phyloP scores from a whole-genome alignment of 768 basidiomycete genomes.

The Mycena albidolilacea region DNA sequence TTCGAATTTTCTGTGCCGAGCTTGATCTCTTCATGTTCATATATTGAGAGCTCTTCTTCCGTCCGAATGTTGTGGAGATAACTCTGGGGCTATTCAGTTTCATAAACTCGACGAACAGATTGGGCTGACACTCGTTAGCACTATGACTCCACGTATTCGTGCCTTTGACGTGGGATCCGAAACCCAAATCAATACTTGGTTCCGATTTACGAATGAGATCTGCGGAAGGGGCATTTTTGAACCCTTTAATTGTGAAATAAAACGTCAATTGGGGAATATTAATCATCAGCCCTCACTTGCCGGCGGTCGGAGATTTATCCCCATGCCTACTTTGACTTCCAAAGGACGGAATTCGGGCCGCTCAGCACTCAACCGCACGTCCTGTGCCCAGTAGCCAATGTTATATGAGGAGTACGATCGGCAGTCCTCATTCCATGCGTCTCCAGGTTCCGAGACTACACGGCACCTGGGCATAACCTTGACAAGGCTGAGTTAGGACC shows the following conservation, averaged over 20 bases:
- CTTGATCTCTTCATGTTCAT: constrained; percentile 13
- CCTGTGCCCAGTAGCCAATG: too few species aligned
- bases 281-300: background rate
- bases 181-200: constrained; percentile 17
- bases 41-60: constrained; percentile 4
- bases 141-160: constrained; percentile 2
- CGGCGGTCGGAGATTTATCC: constrained; percentile 21
- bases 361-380: background rate
- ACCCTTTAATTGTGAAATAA: background rate
- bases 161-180: constrained; percentile 9
- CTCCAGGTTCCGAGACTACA: constrained; percentile 3
- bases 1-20: background rate
- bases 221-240: background rate
- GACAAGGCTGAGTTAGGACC: background rate
- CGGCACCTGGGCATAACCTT: constrained; percentile 22
- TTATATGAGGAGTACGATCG: constrained; percentile 14
- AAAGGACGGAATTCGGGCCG: background rate
- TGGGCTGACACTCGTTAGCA: constrained; percentile 11
- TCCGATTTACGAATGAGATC: background rate
- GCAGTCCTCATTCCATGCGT: background rate
- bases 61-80: constrained; percentile 12
- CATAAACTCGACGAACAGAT: background rate
- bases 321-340: background rate
- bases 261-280: background rate
- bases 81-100: constrained; percentile 5